Evolutionary conservation across 1,139 yeast species (phyloP).

Genomic region (Debaryomyces robertsiae): DNA sequence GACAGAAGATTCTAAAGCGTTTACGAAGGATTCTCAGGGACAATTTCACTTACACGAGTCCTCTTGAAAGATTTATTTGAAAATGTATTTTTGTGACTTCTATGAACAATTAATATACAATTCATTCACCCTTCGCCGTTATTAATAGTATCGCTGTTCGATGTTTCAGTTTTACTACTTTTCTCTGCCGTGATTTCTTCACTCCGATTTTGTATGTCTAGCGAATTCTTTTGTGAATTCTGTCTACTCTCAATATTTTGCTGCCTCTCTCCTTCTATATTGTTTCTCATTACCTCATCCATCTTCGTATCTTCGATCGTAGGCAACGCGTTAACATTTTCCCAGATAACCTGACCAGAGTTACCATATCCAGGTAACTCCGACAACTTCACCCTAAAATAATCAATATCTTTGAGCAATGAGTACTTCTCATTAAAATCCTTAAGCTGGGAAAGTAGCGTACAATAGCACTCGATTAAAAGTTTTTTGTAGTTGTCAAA

Average conservation of each 20-base stretch:
- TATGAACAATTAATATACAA: conserved; percentile 6
- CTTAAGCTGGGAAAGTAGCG: conserved; percentile 52
- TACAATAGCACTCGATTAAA: conserved; percentile 56
- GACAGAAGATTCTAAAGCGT: conserved; percentile 68
- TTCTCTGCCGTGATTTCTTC: neutral
- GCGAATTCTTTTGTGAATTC: conserved; percentile 5
- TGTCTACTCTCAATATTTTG: conserved; percentile 3
- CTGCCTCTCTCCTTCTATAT: conserved; percentile 30
- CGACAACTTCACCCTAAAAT: conserved; percentile 60
- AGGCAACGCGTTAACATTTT: conserved; percentile 58
- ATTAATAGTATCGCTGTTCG: conserved; percentile 13
- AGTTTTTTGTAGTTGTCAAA: conserved; percentile 62
- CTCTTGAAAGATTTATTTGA: neutral
- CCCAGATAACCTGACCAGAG: conserved; percentile 68
- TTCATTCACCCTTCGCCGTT: neutral
- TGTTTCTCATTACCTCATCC: conserved; percentile 49
- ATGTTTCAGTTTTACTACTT: conserved; percentile 6
- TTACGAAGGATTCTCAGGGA: conserved; percentile 47
- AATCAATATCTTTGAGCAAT: conserved; percentile 64
- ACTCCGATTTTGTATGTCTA: conserved; percentile 1
- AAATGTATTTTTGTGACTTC: conserved; percentile 1
- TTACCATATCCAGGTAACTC: conserved; percentile 66
- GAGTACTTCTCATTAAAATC: conserved; percentile 57
- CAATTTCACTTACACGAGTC: conserved; percentile 37
- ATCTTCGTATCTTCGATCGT: conserved; percentile 52